Evolutionary conservation across 441 rosid genomes (phyloP).

Genomic region (Aleurites moluccanus): DNA sequence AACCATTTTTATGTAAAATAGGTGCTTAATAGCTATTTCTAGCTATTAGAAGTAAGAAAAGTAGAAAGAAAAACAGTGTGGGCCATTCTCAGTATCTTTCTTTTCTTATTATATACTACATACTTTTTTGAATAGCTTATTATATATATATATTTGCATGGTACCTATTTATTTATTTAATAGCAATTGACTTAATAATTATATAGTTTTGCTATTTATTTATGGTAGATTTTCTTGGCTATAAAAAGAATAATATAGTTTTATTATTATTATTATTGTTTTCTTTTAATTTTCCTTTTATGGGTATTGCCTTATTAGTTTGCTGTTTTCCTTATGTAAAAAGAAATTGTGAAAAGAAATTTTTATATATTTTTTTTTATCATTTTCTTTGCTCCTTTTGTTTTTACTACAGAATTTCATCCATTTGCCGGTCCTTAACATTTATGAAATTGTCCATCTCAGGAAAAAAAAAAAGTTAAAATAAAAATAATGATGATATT

Average conservation of each 20-base stretch:
- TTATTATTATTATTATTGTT: neutral
- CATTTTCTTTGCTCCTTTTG: neutral
- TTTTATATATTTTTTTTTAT: no score
- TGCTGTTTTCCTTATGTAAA: neutral
- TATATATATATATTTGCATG: no score
- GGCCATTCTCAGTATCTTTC: neutral
- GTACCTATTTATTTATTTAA: no score
- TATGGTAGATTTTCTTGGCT: neutral
- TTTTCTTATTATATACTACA: no score
- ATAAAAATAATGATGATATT: neutral
- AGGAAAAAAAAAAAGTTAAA: neutral
- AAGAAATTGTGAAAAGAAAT: neutral
- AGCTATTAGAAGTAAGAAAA: no score
- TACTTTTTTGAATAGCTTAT: no score
- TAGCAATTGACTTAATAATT: neutral
- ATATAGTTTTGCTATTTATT: neutral
- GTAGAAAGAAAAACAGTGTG: neutral
- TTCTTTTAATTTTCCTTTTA: neutral
- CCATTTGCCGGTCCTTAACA: neutral
- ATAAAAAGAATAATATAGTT: neutral
- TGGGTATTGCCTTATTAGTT: neutral
- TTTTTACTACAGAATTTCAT: neutral
- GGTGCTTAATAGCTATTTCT: no score
- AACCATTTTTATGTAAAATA: no score
- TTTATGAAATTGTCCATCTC: conserved; percentile 1